These are phyloP conservation scores for Aspergillus calidoustus DNA, from an alignment of 2,329 filamentous ascomycete species.

Conservation along the genomic window DNA sequence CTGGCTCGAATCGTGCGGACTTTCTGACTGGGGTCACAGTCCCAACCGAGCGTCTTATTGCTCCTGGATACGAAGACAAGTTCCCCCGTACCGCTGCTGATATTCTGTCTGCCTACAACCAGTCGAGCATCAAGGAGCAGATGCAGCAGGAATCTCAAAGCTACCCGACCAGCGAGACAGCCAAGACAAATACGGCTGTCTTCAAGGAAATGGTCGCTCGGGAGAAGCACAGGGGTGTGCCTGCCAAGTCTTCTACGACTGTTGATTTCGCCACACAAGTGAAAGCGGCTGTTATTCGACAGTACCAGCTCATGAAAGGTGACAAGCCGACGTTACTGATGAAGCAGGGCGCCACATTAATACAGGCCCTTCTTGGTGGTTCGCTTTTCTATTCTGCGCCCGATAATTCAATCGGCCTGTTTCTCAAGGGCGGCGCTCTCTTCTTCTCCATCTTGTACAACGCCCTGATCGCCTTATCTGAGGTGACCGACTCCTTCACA, in stretches of 20 bases:
- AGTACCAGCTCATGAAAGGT: constrained; percentile 68
- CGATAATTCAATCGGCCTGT: constrained; percentile 61
- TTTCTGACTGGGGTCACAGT: constrained; percentile 69
- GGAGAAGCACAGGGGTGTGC: constrained; percentile 61
- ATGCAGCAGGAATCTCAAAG: constrained; percentile 61
- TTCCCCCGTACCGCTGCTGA: constrained; percentile 48
- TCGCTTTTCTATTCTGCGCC: constrained; percentile 70
- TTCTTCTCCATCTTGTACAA: constrained; percentile 68
- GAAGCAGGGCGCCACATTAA: constrained; percentile 62
- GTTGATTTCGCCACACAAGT: constrained; percentile 60
- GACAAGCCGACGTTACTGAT: constrained; percentile 67
- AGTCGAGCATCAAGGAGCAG: constrained; percentile 52
- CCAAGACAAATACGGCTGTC: constrained; percentile 51
- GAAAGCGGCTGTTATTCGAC: constrained; percentile 58
- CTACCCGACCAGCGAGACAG: constrained; percentile 56
- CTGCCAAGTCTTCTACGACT: constrained; percentile 59
- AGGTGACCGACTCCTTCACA: constrained; percentile 65
- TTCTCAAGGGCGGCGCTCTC: constrained; percentile 64
- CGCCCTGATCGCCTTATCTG: constrained; percentile 64
- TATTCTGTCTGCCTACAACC: constrained; percentile 56
- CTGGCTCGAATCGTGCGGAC: constrained; percentile 62
- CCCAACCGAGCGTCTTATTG: constrained; percentile 51
- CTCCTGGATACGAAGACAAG: constrained; percentile 44
- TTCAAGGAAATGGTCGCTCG: constrained; percentile 59
- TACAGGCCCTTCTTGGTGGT: constrained; percentile 65